Evolutionary conservation across 2,329 filamentous ascomycete species (phyloP), one percentile per base, ranked within the genome.

Genomic region (Chaetomium olivaceum): DNA sequence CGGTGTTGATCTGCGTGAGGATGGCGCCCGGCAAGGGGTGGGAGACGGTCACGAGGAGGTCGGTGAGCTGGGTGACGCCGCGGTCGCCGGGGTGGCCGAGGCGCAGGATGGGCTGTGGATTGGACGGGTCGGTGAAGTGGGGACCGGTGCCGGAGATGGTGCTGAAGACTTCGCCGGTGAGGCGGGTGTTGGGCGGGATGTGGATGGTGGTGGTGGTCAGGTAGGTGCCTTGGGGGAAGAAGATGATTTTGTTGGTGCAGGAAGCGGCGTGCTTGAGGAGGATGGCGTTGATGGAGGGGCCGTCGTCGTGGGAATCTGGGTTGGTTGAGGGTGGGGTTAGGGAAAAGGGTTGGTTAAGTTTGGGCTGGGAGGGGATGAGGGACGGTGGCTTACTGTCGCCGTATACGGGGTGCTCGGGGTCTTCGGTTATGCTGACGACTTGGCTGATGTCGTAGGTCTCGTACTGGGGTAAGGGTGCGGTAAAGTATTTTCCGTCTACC

Each of bases 31-130:
- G 79, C 12, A 86, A 80, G 16, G 85, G 80, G 8, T 87, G 87
- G 66, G 82, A 80, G 1, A 87, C 88, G 67, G 83, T 82, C 43
- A 91, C 80, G 48, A 90, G 81, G 74, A 89, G 83, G 70, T 91
- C 88, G 1, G 83, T 84, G 77, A 87, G 83, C 73, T 91, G 87
- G 11, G 89, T 81, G 1, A 75, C 77, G 19, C 89, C 89, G 16
- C 77, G 76, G 43, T 90, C 84, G 9, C 86, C 86, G 1, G 79
- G 71, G 9, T 80, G 79, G 50, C 87, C 88, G 21, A 90, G 80
- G 79, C 79, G 75, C 12, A 87, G 74, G 23, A 87, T 76, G 1
- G 83, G 77, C 52, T 76, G 75, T 0, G 86, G 85, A 46, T 76
- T 76, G 52, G 67, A 74, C 0, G 76, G 73, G 63, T 81, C 75